phyloP scores from a whole-genome alignment of 1,284 basidiomycete species.

The Hymenochaete sp. region DNA sequence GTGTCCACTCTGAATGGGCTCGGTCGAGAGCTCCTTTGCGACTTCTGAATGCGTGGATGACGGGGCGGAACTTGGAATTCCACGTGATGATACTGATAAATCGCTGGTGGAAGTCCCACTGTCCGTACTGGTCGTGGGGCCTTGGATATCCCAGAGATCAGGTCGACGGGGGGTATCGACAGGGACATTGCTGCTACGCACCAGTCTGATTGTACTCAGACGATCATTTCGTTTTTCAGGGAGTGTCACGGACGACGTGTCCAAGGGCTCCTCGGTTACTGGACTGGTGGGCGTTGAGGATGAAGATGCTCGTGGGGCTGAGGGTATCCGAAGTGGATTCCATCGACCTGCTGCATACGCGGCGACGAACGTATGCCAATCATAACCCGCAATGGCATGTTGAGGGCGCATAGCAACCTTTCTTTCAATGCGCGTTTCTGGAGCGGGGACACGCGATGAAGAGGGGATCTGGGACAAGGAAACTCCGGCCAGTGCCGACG shows the following conservation, averaged over 20 bases:
- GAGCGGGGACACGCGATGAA: background rate
- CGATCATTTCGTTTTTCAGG: no score
- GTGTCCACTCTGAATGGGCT: background rate
- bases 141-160: slow-evolving; percentile 1
- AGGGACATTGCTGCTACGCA: no score
- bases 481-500: background rate
- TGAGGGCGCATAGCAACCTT: background rate
- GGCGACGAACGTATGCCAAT: slow-evolving; percentile 70
- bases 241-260: no score
- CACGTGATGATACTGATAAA: slow-evolving; percentile 9
- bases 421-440: slow-evolving; percentile 4
- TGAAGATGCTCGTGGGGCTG: slow-evolving; percentile 40
- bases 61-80: slow-evolving; percentile 14
- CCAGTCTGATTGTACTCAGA: no score
- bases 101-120: slow-evolving; percentile 15
- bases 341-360: slow-evolving; percentile 73
- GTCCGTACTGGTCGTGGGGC: slow-evolving; percentile 9
- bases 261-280: no score
- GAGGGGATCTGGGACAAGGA: background rate
- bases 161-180: no score
- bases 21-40: background rate
- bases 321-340: slow-evolving; percentile 69
- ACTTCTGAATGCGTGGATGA: slow-evolving; percentile 18
- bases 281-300: slow-evolving; percentile 13
- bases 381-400: slow-evolving; percentile 28